Percentiles rank a stretch among this genome's conserved stretches.
These are phyloP conservation scores for Chrysanthemum lavandulifolium DNA, from an alignment of 129 eudicot genomes.

Conservation along the genomic window DNA sequence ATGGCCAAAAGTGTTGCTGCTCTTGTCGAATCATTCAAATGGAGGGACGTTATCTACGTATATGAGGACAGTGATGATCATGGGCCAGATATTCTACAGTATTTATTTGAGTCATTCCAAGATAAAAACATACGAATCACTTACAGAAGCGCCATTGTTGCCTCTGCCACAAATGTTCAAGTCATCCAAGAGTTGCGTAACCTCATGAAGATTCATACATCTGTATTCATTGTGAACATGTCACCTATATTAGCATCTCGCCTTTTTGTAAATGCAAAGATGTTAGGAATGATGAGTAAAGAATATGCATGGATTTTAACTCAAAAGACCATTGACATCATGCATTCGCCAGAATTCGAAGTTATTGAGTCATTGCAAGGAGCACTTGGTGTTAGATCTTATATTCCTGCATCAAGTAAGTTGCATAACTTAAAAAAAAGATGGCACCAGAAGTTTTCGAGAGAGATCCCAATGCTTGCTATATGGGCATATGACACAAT, in stretches of 20 bases:
- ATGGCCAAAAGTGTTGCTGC: constrained; percentile 24
- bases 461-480: not conserved
- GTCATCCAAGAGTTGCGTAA: constrained; percentile 32
- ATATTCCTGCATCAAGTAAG: constrained; percentile 29
- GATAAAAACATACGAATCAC: constrained; percentile 11
- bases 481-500: constrained; percentile 32
- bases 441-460: constrained; percentile 14
- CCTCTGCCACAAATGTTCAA: constrained; percentile 37
- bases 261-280: constrained; percentile 34
- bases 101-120: constrained; percentile 16
- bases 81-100: constrained; percentile 1
- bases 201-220: constrained; percentile 33
- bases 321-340: constrained; percentile 15
- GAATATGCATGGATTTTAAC: constrained; percentile 57
- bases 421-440: constrained; percentile 21
- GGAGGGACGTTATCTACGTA: constrained; percentile 25
- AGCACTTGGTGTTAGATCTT: constrained; percentile 36
- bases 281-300: constrained; percentile 40
- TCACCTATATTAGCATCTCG: constrained; percentile 27
- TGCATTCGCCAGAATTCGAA: constrained; percentile 23
- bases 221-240: constrained; percentile 36
- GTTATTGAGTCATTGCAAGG: constrained; percentile 42
- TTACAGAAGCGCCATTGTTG: constrained; percentile 31
- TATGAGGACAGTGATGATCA: constrained; percentile 14
- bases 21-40: constrained; percentile 20